Evolutionary conservation across 257 asterid species (phyloP).

Genomic region (Ballota nigra): DNA sequence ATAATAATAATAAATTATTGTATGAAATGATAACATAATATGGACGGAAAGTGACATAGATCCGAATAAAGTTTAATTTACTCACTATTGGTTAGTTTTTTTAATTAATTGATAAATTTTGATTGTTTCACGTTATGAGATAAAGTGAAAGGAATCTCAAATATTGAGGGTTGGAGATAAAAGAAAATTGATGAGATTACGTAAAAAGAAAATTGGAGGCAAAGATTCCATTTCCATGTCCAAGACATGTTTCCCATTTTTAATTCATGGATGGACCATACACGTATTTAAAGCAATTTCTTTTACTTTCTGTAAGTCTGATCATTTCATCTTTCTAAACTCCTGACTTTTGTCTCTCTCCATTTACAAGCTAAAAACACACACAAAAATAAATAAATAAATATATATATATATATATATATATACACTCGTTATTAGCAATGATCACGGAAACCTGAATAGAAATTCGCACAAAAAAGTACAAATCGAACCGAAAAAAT

Average conservation of each 20-base stretch:
- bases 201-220: neutral
- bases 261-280: conserved; percentile 24
- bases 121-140: neutral
- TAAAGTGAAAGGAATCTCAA: neutral
- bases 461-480: too few relatives aligned
- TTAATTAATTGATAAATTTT: too few relatives aligned
- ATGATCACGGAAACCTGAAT: too few relatives aligned
- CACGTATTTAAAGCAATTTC: conserved; percentile 24
- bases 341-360: conserved; percentile 26
- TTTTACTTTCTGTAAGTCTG: conserved; percentile 30
- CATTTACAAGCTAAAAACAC: neutral
- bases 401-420: too few relatives aligned
- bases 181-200: neutral
- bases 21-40: too few relatives aligned
- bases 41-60: too few relatives aligned
- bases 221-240: conserved; percentile 30
- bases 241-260: conserved; percentile 37
- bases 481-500: too few relatives aligned
- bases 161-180: neutral
- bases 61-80: too few relatives aligned
- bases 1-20: too few relatives aligned
- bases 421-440: too few relatives aligned
- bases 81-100: too few relatives aligned
- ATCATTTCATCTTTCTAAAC: conserved; percentile 18
- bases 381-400: too few relatives aligned